Evolutionary conservation across 2,329 filamentous ascomycete genomes (phyloP).

Genomic region (Colletotrichum higginsianum): DNA sequence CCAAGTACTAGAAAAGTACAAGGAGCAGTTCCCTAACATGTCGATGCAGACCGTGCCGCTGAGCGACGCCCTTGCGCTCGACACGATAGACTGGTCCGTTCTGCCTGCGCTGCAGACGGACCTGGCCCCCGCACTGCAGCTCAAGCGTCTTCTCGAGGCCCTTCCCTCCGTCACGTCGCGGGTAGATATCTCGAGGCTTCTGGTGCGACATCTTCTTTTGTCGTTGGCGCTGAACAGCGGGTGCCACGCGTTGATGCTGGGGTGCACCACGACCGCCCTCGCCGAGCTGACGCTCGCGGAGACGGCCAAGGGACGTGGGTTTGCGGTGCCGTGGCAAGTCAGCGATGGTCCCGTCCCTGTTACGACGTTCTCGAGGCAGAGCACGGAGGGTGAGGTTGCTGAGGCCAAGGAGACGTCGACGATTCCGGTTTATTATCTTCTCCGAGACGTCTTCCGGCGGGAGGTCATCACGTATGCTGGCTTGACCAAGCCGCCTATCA

Average conservation of each 20-base stretch:
- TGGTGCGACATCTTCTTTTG: constrained; percentile 81
- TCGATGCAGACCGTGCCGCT: constrained; percentile 75
- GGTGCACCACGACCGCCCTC: constrained; percentile 88
- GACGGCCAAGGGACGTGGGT: constrained; percentile 92
- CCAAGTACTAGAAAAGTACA: constrained; percentile 67
- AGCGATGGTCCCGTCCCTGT: constrained; percentile 75
- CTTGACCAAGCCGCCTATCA: constrained; percentile 67
- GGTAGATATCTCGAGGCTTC: constrained; percentile 79
- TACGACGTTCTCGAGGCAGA: constrained; percentile 28
- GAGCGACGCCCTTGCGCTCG: constrained; percentile 70
- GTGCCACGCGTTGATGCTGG: constrained; percentile 83
- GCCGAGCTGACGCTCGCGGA: constrained; percentile 89
- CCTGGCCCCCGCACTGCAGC: constrained; percentile 54
- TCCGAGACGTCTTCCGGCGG: constrained; percentile 87
- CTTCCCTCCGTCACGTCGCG: constrained; percentile 83
- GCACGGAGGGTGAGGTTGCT: background rate
- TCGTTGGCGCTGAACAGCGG: constrained; percentile 70
- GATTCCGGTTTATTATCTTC: constrained; percentile 78
- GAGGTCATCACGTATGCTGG: constrained; percentile 80
- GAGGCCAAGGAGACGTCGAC: constrained; percentile 33
- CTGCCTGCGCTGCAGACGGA: constrained; percentile 52
- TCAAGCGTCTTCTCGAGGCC: constrained; percentile 70
- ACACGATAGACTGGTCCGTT: constrained; percentile 68
- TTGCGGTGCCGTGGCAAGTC: constrained; percentile 84
- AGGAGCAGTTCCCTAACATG: constrained; percentile 75